Evolutionary conservation across 2,329 filamentous ascomycete species (phyloP), one percentile per base, ranked within the genome.

Genomic region (Neophaeococcomyces aloes): DNA sequence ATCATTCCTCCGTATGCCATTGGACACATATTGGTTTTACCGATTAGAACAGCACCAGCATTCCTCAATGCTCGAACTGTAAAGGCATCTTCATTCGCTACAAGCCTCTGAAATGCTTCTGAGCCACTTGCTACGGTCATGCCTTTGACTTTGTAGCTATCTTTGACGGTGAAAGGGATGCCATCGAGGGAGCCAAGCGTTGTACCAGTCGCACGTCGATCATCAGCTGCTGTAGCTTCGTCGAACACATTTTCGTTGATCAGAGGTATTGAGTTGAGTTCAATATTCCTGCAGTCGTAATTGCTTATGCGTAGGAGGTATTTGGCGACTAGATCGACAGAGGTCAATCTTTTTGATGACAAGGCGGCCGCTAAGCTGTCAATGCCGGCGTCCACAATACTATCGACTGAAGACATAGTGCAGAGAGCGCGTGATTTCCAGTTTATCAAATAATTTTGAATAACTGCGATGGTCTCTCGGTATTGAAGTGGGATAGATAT

Each of bases 1-100:
- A 76, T 73, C 66, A 75, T 75, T 0, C 75, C 75, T 0, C 73
- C 74, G 17, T 69, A 68, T 8, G 74, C 75, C 72, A 78, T 76
- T 0, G 75, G 69, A 0, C 71, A 75, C 68, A 78, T 75, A 44
- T 78, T 79, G 0, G 75, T 76, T 34, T 69, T 66, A 0, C 75
- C 76, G 0, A 76, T 59, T 15, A 75, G 56, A 1, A 76, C 60
- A 0, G 66, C 71, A 1, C 74, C 73, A 1, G 71, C 69, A 21
- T 65, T 59, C 3, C 67, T 62, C 4, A 79, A 59, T 7, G 60
- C 58, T 8, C 63, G 51, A 0, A 74, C 72, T 4, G 69, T 67
- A 2, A 69, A 69, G 1, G 74, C 71, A 54, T 79, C 74, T 34
- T 72, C 65, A 6, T 63, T 69, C 0, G 75, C 66, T 2, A 70